phyloP scores from a whole-genome alignment of 495 filamentous ascomycete species.

The Tuber magnatum region DNA sequence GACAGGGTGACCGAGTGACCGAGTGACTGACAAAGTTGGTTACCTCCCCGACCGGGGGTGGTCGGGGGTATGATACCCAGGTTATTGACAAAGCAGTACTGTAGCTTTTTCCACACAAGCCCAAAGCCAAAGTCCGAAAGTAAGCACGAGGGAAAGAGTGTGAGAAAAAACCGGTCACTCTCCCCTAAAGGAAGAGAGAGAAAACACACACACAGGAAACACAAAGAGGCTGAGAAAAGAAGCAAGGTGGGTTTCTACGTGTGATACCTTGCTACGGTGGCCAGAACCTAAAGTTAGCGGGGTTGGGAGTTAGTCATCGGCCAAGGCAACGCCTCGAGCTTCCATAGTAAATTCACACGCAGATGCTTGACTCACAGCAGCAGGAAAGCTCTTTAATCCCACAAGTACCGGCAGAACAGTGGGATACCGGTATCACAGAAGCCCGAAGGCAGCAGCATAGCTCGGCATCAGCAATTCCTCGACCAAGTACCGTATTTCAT shows the following conservation, averaged over 20 bases:
- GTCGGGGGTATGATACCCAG: not conserved
- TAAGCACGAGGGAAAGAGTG: not conserved
- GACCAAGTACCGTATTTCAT: not conserved
- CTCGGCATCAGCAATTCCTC: not conserved
- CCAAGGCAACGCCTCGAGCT: not conserved
- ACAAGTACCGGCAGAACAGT: not conserved
- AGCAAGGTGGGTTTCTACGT: not conserved
- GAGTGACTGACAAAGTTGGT: not conserved
- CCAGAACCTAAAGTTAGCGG: not conserved
- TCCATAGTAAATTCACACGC: not conserved
- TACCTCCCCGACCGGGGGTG: not conserved
- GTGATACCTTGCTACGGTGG: not conserved
- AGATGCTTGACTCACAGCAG: not conserved
- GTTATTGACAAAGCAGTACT: not conserved
- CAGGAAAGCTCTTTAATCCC: not conserved
- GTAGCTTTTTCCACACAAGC: not conserved
- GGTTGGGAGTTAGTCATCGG: not conserved
- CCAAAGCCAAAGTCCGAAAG: not conserved
- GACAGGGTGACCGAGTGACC: not conserved
- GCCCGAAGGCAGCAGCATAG: not conserved
- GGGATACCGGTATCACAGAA: not conserved
- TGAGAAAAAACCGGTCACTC: not conserved
- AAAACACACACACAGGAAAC: not conserved
- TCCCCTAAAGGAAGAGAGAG: not conserved
- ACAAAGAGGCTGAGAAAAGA: not conserved